Percentiles rank a stretch among this genome's conserved stretches.
Conservation (phyloP, 169 alveolate genomes). For the Cryptosporidium ubiquitum region DNA sequence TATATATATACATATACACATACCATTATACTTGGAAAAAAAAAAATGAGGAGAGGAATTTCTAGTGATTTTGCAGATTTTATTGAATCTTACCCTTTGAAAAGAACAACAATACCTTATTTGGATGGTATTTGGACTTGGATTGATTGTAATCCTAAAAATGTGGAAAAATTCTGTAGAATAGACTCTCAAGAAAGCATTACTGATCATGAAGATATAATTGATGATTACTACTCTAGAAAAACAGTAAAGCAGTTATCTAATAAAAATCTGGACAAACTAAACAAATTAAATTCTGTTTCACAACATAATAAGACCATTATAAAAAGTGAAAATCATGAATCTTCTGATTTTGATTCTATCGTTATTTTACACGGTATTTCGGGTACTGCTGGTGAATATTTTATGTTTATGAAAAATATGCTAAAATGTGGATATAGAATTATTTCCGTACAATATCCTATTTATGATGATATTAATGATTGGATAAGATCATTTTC, state of each 20-base stretch:
- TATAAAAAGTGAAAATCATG: not conserved
- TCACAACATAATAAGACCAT: not conserved
- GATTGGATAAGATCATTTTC: conserved; percentile 63
- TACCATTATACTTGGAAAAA: not conserved
- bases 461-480: conserved; percentile 6
- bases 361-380: conserved; percentile 52
- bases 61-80: conserved; percentile 16
- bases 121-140: conserved; percentile 57
- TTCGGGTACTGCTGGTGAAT: conserved; percentile 73
- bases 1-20: too few relatives aligned
- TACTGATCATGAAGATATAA: not conserved
- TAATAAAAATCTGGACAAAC: not conserved
- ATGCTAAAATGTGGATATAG: conserved; percentile 46
- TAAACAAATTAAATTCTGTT: not conserved
- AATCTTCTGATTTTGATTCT: not conserved
- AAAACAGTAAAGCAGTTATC: conserved; percentile 2
- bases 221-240: conserved; percentile 1
- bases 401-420: conserved; percentile 31
- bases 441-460: conserved; percentile 50
- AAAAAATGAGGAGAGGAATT: not conserved
- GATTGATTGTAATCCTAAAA: conserved; percentile 49
- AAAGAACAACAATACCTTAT: conserved; percentile 22
- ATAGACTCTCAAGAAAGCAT: not conserved
- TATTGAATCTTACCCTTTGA: conserved; percentile 30
- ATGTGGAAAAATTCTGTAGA: not conserved